Evolutionary conservation across 1,139 yeast genomes (phyloP).

Genomic region (Arxiozyma bovina): DNA sequence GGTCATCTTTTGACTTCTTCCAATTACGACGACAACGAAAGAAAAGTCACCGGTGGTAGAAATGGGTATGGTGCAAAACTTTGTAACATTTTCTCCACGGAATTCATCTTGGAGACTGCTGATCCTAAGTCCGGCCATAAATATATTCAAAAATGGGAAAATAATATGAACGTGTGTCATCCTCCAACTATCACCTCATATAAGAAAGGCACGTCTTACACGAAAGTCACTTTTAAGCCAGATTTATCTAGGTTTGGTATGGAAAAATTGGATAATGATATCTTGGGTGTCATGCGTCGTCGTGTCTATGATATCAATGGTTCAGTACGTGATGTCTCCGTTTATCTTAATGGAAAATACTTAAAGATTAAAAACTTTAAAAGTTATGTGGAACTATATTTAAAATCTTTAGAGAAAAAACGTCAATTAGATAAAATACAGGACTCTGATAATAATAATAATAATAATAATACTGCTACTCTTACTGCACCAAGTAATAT

Average conservation of each 20-base stretch:
- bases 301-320: conserved; percentile 97
- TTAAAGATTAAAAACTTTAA: conserved; percentile 70
- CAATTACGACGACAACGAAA: conserved; percentile 89
- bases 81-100: conserved; percentile 85
- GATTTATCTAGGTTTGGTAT: conserved; percentile 79
- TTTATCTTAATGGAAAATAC: conserved; percentile 67
- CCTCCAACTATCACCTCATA: conserved; percentile 64
- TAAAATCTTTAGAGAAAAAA: conserved; percentile 54
- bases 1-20: conserved; percentile 93
- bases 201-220: conserved; percentile 53
- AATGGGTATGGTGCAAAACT: conserved; percentile 97
- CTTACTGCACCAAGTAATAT: conserved; percentile 35
- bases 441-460: conserved; percentile 7
- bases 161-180: conserved; percentile 73
- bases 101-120: conserved; percentile 83
- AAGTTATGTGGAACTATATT: conserved; percentile 81
- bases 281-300: conserved; percentile 74
- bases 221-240: conserved; percentile 83
- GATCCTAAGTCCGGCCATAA: conserved; percentile 54
- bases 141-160: conserved; percentile 77
- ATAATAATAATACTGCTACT: background rate
- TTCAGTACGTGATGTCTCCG: conserved; percentile 77
- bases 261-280: conserved; percentile 73
- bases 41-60: conserved; percentile 97
- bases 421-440: conserved; percentile 32